Evolutionary conservation across 2,329 filamentous ascomycete species (phyloP).

Genomic region (Penicillium sp.): DNA sequence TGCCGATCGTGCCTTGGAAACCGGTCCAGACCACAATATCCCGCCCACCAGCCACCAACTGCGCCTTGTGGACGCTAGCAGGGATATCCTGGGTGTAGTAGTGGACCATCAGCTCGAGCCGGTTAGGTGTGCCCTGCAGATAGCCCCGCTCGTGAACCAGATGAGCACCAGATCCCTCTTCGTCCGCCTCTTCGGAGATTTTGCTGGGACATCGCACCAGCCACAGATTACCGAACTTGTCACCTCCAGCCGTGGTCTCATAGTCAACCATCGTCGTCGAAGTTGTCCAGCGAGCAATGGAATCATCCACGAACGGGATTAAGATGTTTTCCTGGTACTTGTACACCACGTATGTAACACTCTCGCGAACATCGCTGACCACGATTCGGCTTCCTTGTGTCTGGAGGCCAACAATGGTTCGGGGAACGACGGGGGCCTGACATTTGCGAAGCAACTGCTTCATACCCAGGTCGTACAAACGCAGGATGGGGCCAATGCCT

Average conservation of each 20-base stretch:
- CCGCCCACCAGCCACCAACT: slow-evolving; percentile 82
- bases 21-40: slow-evolving; percentile 92
- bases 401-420: slow-evolving; percentile 80
- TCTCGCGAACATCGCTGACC: slow-evolving; percentile 87
- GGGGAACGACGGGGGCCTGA: slow-evolving; percentile 70
- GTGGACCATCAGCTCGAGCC: slow-evolving; percentile 78
- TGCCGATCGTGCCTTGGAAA: slow-evolving; percentile 87
- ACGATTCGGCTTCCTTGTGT: slow-evolving; percentile 88
- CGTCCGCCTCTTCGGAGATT: slow-evolving; percentile 81
- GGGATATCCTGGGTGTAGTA: slow-evolving; percentile 90
- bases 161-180: slow-evolving; percentile 83
- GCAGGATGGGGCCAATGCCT: slow-evolving; percentile 75
- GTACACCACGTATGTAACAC: slow-evolving; percentile 86
- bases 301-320: slow-evolving; percentile 90
- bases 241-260: slow-evolving; percentile 86
- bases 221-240: slow-evolving; percentile 98
- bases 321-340: slow-evolving; percentile 86
- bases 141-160: slow-evolving; percentile 87
- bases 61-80: slow-evolving; percentile 81
- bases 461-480: slow-evolving; percentile 89
- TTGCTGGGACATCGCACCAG: slow-evolving; percentile 81
- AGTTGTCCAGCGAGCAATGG: slow-evolving; percentile 82
- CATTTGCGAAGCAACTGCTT: slow-evolving; percentile 87
- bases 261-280: slow-evolving; percentile 94
- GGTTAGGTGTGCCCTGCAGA: slow-evolving; percentile 79